A percentile compares a stretch with the other conserved stretches of the same genome.
These are phyloP conservation scores for Diutina sp. DNA, from an alignment of 1,139 yeast species.

Conservation along the genomic window DNA sequence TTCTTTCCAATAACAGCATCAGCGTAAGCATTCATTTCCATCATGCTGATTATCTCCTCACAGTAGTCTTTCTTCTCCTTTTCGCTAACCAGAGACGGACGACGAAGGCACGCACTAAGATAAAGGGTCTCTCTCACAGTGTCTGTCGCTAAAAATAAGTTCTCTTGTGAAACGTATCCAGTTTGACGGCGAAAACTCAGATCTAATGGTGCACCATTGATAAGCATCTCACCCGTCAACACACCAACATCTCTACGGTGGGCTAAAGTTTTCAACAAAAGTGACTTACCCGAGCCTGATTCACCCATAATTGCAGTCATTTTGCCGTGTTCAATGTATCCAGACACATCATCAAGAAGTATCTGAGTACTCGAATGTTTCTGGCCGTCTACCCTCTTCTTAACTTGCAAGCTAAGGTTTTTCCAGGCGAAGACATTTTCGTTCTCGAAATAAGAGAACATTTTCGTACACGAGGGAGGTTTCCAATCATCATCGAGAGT, in stretches of 20 bases:
- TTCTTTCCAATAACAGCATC: constrained; percentile 47
- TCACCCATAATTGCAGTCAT: constrained; percentile 57
- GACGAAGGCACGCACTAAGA: constrained; percentile 50
- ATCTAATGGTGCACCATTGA: constrained; percentile 38
- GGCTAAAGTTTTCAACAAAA: constrained; percentile 45
- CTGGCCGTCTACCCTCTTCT: constrained; percentile 8
- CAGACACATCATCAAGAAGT: constrained; percentile 43
- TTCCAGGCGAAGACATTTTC: constrained; percentile 32
- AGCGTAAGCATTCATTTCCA: constrained; percentile 51
- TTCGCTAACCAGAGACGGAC: constrained; percentile 24
- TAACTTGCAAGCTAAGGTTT: constrained; percentile 19
- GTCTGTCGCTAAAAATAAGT: constrained; percentile 40
- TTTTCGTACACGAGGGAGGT: background rate
- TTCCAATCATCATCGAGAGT: constrained; percentile 8
- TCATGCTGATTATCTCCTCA: constrained; percentile 39
- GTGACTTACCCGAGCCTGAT: constrained; percentile 62
- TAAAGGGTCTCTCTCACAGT: constrained; percentile 51
- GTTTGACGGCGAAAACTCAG: constrained; percentile 39
- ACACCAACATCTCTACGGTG: constrained; percentile 48
- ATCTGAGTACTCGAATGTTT: constrained; percentile 8
- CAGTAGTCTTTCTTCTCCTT: constrained; percentile 19
- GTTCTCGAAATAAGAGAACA: background rate
- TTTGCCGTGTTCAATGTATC: constrained; percentile 56
- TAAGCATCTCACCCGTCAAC: constrained; percentile 52
- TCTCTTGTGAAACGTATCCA: constrained; percentile 58